Evolutionary conservation across 805 yeast species (phyloP), one percentile per base, ranked within the genome.

Genomic region (Priceomyces haplophilus): DNA sequence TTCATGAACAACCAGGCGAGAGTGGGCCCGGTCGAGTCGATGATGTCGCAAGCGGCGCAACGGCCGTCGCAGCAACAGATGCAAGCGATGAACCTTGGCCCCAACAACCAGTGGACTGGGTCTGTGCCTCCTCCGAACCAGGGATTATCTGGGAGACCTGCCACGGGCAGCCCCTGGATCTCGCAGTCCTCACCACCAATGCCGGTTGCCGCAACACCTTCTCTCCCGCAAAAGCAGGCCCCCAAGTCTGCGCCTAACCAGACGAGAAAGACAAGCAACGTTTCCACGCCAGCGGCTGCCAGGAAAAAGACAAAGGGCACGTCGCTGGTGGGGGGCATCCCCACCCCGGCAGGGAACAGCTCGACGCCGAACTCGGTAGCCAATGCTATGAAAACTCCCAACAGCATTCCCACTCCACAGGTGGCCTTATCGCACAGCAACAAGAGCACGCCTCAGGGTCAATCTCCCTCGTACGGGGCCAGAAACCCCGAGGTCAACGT

Each of bases 401-500:
- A 67, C 45, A 65, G 72, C 47, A 67, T 67, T 8, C 58, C 72
- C 3, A 70, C 75, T 0, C 75, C 76, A 1, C 73, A 66, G 41
- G 55, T 69, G 8, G 59, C 62, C 3, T 57, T 55, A 17, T 45
- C 59, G 4, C 66, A 67, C 17, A 66, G 73, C 42, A 64, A 60
- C 47, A 70, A 65, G 53, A 69, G 69, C 41, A 70, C 76, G 1
- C 76, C 76, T 1, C 50, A 51, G 4, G 72, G 55, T 6, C 63
- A 59, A 43, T 65, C 73, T 4, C 74, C 75, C 17, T 57, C 47
- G 39, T 61, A 57, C 41, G 44, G 46, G 13, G 32, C 35, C 10
- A 52, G 44, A 25, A 42, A 35, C 7, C 35, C 48, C 2, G 37
- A 48, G 19, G 23, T 17, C 6, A 37, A 47, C n/a, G 24, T 40